Evolutionary conservation across 345 rosid genomes (phyloP).

Genomic region (Lepidium africanum): DNA sequence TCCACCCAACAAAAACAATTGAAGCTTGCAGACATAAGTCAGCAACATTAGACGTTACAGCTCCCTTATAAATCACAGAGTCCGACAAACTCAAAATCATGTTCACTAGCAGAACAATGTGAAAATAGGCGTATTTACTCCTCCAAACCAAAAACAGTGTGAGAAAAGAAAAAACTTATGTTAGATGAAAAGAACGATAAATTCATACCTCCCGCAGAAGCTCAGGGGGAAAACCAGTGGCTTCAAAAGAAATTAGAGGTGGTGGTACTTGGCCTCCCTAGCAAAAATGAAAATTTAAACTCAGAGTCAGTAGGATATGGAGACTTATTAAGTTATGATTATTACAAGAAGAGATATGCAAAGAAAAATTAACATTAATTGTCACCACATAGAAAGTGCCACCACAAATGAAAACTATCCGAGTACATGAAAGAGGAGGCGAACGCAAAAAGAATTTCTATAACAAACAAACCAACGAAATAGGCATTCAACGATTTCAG

Average conservation of each 20-base stretch:
- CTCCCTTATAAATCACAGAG: not conserved
- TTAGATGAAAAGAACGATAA: not conserved
- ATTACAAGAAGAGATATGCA: not conserved
- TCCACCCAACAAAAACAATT: not conserved
- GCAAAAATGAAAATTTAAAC: not conserved
- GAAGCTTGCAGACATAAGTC: not conserved
- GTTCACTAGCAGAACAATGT: not conserved
- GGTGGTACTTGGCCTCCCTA: conserved; percentile 82
- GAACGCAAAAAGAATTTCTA: not conserved
- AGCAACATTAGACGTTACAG: not conserved
- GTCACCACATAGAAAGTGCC: not conserved
- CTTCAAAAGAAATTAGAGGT: conserved; percentile 69
- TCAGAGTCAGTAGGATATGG: not conserved
- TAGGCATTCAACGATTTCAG: not conserved
- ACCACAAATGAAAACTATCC: not conserved
- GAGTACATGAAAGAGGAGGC: not conserved
- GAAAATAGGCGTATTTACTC: not conserved
- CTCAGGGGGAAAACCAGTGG: conserved; percentile 77
- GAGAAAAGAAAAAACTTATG: not conserved
- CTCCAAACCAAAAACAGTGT: not conserved
- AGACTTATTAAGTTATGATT: not conserved
- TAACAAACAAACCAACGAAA: not conserved
- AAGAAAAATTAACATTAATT: not conserved
- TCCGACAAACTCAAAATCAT: not conserved
- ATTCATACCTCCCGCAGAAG: conserved; percentile 78